These are phyloP conservation scores for Xylariaceae sp. DNA, from an alignment of 2,329 filamentous ascomycete species.

Conservation along the genomic window DNA sequence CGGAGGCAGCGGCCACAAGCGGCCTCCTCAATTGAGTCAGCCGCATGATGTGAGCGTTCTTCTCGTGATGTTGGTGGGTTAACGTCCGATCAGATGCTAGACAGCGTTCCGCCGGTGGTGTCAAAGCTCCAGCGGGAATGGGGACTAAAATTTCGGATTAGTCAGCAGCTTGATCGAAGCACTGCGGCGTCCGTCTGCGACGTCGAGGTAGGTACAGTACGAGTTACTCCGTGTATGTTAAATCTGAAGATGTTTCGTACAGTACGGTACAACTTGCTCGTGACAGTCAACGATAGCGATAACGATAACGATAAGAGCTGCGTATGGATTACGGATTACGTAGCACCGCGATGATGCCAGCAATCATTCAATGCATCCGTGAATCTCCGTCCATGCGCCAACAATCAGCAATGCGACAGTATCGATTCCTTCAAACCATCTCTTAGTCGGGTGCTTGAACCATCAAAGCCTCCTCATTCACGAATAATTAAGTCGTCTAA, in stretches of 20 bases:
- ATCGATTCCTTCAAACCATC: neutral
- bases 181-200: neutral
- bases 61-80: constrained; percentile 9
- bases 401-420: no score
- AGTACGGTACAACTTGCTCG: no score
- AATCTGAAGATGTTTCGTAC: no score
- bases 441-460: neutral
- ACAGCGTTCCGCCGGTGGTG: constrained; percentile 5
- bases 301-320: constrained; percentile 24
- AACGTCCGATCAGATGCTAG: neutral
- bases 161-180: constrained; percentile 25
- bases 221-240: no score
- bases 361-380: neutral
- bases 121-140: constrained; percentile 13
- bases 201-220: no score
- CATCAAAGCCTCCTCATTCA: neutral
- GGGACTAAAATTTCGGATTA: constrained; percentile 36
- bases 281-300: neutral
- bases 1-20: constrained; percentile 35
- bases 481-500: neutral
- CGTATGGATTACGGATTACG: neutral
- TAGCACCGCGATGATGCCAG: constrained; percentile 1
- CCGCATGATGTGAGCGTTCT: constrained; percentile 33
- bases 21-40: constrained; percentile 42
- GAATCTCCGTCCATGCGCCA: neutral